Evolutionary conservation across 2,329 filamentous ascomycete genomes (phyloP).

Genomic region (Curvularia verruculosa): DNA sequence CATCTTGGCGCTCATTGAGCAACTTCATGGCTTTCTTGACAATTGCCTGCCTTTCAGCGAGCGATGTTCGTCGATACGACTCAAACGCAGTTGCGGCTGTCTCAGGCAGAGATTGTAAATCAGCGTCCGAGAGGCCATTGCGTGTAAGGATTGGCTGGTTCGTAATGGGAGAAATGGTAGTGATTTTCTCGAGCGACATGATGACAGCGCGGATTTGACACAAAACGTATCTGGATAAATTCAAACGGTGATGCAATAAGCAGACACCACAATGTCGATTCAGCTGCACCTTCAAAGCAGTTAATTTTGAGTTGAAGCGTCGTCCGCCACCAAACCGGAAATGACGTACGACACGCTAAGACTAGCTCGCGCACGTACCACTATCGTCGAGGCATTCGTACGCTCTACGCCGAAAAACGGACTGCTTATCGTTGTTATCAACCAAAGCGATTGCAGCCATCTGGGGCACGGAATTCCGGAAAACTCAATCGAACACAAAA

Average conservation of each 20-base stretch:
- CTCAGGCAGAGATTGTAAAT: constrained; percentile 74
- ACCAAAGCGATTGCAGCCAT: background rate
- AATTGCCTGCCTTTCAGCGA: constrained; percentile 78
- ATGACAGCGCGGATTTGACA: constrained; percentile 23
- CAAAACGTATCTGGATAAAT: constrained; percentile 20
- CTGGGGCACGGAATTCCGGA: background rate
- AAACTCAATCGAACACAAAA: background rate
- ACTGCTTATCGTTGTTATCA: constrained; percentile 9
- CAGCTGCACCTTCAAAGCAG: constrained; percentile 17
- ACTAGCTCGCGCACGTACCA: constrained; percentile 15
- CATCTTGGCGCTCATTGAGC: constrained; percentile 74
- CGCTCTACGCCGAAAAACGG: constrained; percentile 16
- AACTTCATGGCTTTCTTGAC: constrained; percentile 78
- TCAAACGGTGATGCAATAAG: constrained; percentile 19
- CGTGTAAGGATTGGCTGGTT: constrained; percentile 83
- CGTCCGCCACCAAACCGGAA: constrained; percentile 15
- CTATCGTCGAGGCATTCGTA: constrained; percentile 16
- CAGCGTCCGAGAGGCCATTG: constrained; percentile 71
- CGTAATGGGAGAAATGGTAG: constrained; percentile 88
- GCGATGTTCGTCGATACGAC: constrained; percentile 74
- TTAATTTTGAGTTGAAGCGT: constrained; percentile 26
- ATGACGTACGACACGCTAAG: constrained; percentile 22
- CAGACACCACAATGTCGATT: constrained; percentile 15
- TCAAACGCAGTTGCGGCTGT: constrained; percentile 76
- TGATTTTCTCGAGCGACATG: constrained; percentile 65